phyloP scores from a whole-genome alignment of 106 monocot genomes.

The Allium cepa region DNA sequence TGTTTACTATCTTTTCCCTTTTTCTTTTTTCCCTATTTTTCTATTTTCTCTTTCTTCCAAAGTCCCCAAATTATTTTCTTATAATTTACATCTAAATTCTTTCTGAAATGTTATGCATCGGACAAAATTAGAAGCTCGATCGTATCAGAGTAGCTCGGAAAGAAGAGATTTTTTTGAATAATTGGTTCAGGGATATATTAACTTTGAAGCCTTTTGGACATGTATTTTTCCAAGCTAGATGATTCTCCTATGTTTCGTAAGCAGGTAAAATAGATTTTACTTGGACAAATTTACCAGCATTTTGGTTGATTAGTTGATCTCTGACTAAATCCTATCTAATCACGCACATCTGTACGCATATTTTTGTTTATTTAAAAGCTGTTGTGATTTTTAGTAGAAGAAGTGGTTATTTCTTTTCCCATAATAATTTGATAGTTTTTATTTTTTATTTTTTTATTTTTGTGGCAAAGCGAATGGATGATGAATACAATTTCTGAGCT shows the following conservation, averaged over 20 bases:
- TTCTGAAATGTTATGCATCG: no score
- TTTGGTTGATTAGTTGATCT: no score
- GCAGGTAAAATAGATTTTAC: conserved; percentile 39
- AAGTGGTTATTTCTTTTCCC: not conserved
- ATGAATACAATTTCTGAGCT: no score
- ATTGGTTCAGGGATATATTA: conserved; percentile 15
- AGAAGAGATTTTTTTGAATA: conserved; percentile 28
- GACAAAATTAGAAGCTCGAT: not conserved
- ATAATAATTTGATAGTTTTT: not conserved
- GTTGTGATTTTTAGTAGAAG: not conserved
- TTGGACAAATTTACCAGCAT: not conserved
- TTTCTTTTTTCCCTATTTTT: no score
- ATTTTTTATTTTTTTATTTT: not conserved
- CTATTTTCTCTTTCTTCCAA: no score
- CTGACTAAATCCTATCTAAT: no score
- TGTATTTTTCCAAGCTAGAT: conserved; percentile 95
- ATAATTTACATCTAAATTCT: no score
- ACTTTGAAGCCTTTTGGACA: conserved; percentile 23
- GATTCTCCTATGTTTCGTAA: conserved; percentile 98
- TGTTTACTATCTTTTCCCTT: no score
- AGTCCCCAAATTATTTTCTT: no score
- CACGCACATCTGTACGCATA: no score
- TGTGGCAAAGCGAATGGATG: no score
- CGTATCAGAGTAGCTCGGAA: not conserved
- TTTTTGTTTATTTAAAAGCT: not conserved